phyloP scores from a whole-genome alignment of 441 rosid species.

The Biscutella laevigata region DNA sequence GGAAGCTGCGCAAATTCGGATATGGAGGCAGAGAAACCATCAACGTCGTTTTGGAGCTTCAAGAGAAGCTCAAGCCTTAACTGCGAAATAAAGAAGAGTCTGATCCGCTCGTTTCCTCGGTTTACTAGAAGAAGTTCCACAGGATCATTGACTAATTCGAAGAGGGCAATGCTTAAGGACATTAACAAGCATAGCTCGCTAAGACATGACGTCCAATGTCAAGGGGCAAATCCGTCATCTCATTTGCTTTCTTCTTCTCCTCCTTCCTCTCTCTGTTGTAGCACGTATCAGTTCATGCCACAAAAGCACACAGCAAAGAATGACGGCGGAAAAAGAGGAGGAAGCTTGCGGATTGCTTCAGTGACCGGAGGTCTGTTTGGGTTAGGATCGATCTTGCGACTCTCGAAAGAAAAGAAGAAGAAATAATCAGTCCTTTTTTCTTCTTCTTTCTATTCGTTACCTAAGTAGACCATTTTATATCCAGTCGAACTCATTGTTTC shows the following conservation, averaged over 20 bases:
- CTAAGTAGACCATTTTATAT: too few species aligned
- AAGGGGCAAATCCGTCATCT: constrained; percentile 10
- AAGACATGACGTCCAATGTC: constrained; percentile 22
- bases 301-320: constrained; percentile 38
- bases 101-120: constrained; percentile 53
- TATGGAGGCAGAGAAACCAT: constrained; percentile 32
- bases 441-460: too few species aligned
- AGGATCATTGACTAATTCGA: constrained; percentile 38
- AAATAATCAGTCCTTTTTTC: constrained; percentile 16
- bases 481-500: too few species aligned
- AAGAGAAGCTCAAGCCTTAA: constrained; percentile 62
- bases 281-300: constrained; percentile 35
- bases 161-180: constrained; percentile 27
- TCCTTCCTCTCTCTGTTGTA: constrained; percentile 21
- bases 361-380: constrained; percentile 64
- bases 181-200: constrained; percentile 30
- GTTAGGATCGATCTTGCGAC: constrained; percentile 49
- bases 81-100: constrained; percentile 42
- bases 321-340: constrained; percentile 19
- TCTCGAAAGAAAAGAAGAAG: constrained; percentile 45
- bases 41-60: constrained; percentile 68
- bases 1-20: constrained; percentile 14
- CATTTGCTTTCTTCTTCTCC: constrained; percentile 21
- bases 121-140: constrained; percentile 63
- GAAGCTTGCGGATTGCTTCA: constrained; percentile 39